Base-by-base conservation (phyloP, 23 red algal species). In the Agarophyton chilense region DNA sequence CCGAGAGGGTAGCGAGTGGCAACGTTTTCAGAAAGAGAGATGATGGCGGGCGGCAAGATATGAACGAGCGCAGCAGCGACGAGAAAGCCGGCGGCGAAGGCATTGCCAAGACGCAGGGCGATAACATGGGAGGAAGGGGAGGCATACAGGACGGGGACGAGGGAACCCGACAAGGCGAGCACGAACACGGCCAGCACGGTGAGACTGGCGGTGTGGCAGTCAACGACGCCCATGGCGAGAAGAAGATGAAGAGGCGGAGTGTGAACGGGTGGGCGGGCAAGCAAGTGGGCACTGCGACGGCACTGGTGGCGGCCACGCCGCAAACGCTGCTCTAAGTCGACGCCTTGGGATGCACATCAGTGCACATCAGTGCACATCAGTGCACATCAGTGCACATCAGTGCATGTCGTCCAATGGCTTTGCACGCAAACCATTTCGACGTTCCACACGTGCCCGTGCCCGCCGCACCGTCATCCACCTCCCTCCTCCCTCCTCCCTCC, bases 61-160 rank as follows among this genome's bases (percentile, higher is more conserved):
- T 80, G 77, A 0, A 80, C 77, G 6, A 80, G 50, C 77, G 77
- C 77, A 25, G 77, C 77, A 2, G 77, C 18, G 0, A 61, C 34
- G 35, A 80, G 43, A 25, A 80, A 80, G 28, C 77, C 77, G 51
- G 77, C 77, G 4, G 77, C 45, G 50, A 80, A 80, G 19, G 77
- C 50, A 35, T 80, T 80, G 25, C 77, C 77, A 10, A 60, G n/a
- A 29, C 77, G 77, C 40, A 74, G 41, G 2, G 47, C 7, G 19
- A 38, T 38, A 38, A 49, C 68, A 26, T 74, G 39, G 24, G 3
- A 28, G 5, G 68, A 38, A 11, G 68, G 68, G 7, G 68, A 46
- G 4, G 43, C 68, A 4, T 28, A 13, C 40, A 74, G n/a, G 39
- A 74, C 41, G 3, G 68, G 68, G 39, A 19, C 68, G 29, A 47